Evolutionary conservation across 2,329 filamentous ascomycete species (phyloP).

Genomic region (Ophiostoma quercus): DNA sequence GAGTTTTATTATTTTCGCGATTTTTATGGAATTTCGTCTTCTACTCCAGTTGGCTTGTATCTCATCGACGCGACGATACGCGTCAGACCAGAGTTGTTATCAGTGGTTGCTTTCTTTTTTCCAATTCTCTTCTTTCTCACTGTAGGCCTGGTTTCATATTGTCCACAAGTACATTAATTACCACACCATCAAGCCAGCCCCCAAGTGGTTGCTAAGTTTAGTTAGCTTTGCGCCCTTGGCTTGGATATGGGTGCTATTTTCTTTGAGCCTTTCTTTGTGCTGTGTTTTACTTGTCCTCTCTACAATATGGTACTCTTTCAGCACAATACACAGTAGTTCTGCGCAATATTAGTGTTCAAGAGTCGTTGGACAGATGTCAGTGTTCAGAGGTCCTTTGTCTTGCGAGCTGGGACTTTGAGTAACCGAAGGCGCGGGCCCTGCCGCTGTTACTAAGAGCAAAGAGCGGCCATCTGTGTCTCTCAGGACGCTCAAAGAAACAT

Average conservation of each 20-base stretch:
- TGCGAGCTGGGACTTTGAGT: constrained; percentile 1
- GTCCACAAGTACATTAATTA: not conserved
- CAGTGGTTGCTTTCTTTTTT: not conserved
- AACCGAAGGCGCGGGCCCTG: constrained; percentile 18
- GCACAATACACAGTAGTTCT: not conserved
- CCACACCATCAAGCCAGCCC: not conserved
- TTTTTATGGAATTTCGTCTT: not conserved
- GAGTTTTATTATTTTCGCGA: not conserved
- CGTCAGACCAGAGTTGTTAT: not conserved
- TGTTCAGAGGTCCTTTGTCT: not conserved
- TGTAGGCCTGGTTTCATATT: not conserved
- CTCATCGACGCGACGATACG: not conserved
- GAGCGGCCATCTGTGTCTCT: constrained; percentile 1
- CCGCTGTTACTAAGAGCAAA: constrained; percentile 9
- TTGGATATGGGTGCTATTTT: not conserved
- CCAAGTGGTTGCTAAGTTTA: not conserved
- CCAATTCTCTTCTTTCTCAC: not conserved
- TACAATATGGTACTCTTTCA: not conserved
- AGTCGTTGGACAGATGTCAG: not conserved
- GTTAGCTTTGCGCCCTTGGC: constrained; percentile 22
- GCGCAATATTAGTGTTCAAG: not conserved
- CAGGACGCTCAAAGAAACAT: not conserved
- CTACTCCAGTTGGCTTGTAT: not conserved
- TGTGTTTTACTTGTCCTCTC: not conserved
- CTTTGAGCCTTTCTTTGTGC: constrained; percentile 15